Percentiles rank a stretch among this genome's conserved stretches.
Evolutionary conservation across 768 basidiomycete species (phyloP).

Genomic region (Lactarius trivialis): DNA sequence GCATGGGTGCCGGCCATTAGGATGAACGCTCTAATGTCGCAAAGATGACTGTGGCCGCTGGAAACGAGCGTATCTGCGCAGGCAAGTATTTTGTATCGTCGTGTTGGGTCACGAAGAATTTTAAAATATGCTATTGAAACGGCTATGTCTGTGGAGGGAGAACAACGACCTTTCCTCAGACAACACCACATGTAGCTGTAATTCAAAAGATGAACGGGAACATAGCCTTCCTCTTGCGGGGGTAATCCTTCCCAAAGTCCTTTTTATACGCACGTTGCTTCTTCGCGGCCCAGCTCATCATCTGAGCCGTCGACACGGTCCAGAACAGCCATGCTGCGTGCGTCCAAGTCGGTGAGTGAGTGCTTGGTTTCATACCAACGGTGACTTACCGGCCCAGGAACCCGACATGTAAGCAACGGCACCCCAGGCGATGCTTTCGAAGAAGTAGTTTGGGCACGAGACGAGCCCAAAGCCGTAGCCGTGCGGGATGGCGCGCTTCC

Average conservation of each 20-base stretch:
- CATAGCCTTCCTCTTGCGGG: conserved; percentile 64
- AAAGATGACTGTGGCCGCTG: background rate
- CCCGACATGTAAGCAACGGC: conserved; percentile 70
- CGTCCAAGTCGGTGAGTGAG: background rate
- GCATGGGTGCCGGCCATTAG: background rate
- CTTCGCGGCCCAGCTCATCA: conserved; percentile 85
- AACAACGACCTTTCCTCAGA: background rate
- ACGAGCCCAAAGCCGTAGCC: conserved; percentile 89
- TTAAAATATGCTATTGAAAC: background rate
- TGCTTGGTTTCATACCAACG: background rate
- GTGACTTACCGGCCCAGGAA: conserved; percentile 58
- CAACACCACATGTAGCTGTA: too few species aligned
- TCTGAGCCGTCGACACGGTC: conserved; percentile 52
- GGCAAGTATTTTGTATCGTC: too few species aligned
- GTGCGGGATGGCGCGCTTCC: conserved; percentile 76
- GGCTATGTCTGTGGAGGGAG: background rate
- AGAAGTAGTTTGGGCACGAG: conserved; percentile 92
- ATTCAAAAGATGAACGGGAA: conserved; percentile 66
- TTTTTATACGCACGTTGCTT: conserved; percentile 88
- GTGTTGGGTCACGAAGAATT: background rate
- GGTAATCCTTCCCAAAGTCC: conserved; percentile 89
- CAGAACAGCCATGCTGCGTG: conserved; percentile 57
- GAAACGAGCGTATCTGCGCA: too few species aligned
- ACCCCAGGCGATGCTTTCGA: conserved; percentile 76
- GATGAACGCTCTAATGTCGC: background rate